These are phyloP conservation scores for Artomyces pyxidatus DNA, from an alignment of 768 basidiomycete genomes.

Conservation along the genomic window DNA sequence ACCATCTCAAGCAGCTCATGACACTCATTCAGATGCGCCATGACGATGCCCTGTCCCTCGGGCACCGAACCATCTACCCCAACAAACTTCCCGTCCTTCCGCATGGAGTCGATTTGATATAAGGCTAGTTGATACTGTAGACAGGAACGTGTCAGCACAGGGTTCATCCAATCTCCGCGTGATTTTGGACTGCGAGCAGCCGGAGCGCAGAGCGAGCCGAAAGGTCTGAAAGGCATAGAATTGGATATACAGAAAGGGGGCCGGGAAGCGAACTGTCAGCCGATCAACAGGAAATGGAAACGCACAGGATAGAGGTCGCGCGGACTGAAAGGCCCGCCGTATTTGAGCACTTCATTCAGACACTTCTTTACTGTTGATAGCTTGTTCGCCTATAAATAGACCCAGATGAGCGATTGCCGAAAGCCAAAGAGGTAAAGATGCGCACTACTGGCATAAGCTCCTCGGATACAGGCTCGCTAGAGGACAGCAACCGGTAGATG, in stretches of 20 bases:
- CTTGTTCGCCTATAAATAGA: conserved; percentile 75
- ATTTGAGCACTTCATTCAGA: conserved; percentile 90
- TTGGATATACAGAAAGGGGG: neutral
- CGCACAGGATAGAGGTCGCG: conserved; percentile 90
- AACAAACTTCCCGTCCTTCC: conserved; percentile 90
- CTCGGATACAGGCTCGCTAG: conserved; percentile 95
- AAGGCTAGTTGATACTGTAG: conserved; percentile 84
- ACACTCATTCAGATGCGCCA: conserved; percentile 93
- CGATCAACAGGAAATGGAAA: conserved; percentile 9
- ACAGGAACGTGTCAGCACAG: neutral
- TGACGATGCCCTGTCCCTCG: conserved; percentile 93
- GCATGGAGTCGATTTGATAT: conserved; percentile 90
- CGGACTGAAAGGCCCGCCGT: conserved; percentile 87
- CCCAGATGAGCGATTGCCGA: neutral
- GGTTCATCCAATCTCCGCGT: neutral
- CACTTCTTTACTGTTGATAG: conserved; percentile 95
- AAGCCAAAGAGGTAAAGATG: conserved; percentile 10
- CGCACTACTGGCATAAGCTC: conserved; percentile 93
- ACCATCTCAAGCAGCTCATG: conserved; percentile 96
- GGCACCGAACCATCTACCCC: conserved; percentile 84
- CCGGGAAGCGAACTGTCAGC: neutral
- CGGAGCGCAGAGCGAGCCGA: neutral
- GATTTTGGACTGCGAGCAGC: neutral
- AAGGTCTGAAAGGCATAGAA: neutral
- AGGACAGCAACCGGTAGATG: conserved; percentile 87